A percentile compares a stretch with the other conserved stretches of the same genome.
These are phyloP conservation scores for Hordeum marinum DNA, from an alignment of 176 grass and related monocot genomes.

Conservation along the genomic window DNA sequence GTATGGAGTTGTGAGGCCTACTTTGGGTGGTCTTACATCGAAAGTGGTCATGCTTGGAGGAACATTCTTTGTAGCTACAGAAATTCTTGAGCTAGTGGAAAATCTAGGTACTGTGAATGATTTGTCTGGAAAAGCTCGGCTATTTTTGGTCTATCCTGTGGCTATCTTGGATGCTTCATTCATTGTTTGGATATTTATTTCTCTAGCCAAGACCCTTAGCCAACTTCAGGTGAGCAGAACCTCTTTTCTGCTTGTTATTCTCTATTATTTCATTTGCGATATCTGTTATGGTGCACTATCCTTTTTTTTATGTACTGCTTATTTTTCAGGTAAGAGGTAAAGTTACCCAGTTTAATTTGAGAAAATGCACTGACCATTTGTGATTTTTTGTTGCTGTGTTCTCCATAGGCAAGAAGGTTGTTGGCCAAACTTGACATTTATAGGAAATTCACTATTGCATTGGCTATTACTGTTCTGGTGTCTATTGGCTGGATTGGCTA, in stretches of 20 bases:
- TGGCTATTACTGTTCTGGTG: slow-evolving; percentile 72
- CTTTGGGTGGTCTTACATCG: slow-evolving; percentile 88
- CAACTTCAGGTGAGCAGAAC: slow-evolving; percentile 73
- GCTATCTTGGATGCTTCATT: slow-evolving; percentile 94
- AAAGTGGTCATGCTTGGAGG: slow-evolving; percentile 94
- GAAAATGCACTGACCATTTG: slow-evolving; percentile 8
- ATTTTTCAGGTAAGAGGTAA: not conserved
- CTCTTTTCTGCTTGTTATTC: not conserved
- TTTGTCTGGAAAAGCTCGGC: slow-evolving; percentile 89
- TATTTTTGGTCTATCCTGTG: slow-evolving; percentile 96
- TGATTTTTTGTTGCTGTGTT: not conserved
- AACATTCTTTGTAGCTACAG: slow-evolving; percentile 95
- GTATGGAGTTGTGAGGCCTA: slow-evolving; percentile 90
- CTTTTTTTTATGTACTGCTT: not conserved
- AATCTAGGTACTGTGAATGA: slow-evolving; percentile 96
- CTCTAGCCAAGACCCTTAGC: slow-evolving; percentile 79
- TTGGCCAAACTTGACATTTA: slow-evolving; percentile 94
- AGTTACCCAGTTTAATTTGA: not conserved
- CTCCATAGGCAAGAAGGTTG: slow-evolving; percentile 72
- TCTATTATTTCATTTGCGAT: not conserved
- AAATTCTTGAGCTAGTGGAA: slow-evolving; percentile 96
- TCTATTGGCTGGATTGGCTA: slow-evolving; percentile 90
- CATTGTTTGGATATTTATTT: slow-evolving; percentile 96
- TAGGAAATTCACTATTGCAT: slow-evolving; percentile 90
- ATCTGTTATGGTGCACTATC: slow-evolving; percentile 2